Evolutionary conservation across 306 rosid genomes (phyloP).

Genomic region (Gleditsia sinensis): DNA sequence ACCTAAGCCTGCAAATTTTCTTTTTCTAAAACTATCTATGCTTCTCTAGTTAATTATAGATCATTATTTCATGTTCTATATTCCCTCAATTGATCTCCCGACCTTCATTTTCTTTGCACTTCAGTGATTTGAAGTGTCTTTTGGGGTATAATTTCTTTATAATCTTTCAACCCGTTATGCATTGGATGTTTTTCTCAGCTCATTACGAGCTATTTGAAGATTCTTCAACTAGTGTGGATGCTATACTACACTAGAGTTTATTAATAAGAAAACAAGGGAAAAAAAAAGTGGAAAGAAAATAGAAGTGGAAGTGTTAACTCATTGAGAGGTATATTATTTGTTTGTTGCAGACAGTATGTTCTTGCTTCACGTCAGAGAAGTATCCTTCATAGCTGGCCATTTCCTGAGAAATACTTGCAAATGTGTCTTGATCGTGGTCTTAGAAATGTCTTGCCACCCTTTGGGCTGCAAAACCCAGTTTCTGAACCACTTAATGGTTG

Average conservation of each 20-base stretch:
- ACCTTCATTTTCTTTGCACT: neutral
- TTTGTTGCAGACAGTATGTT: slow-evolving; percentile 53
- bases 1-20: neutral
- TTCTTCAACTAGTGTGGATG: neutral
- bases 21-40: neutral
- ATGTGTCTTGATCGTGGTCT: slow-evolving; percentile 52
- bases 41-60: neutral
- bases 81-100: slow-evolving; percentile 7
- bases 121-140: neutral
- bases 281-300: too few relatives aligned
- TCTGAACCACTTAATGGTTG: slow-evolving; percentile 35
- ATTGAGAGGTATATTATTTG: neutral
- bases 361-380: slow-evolving; percentile 52
- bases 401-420: slow-evolving; percentile 52
- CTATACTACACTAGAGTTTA: neutral
- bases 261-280: neutral
- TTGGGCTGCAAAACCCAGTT: slow-evolving; percentile 32
- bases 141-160: slow-evolving; percentile 7
- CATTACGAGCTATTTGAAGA: neutral
- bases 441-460: slow-evolving; percentile 56
- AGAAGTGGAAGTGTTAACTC: neutral
- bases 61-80: slow-evolving; percentile 43
- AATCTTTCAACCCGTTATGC: neutral
- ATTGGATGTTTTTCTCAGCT: slow-evolving; percentile 13
- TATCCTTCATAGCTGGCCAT: slow-evolving; percentile 57